Base-by-base conservation (phyloP, 495 filamentous ascomycete genomes). In the Pseudoneurospora amorphoporcata region DNA sequence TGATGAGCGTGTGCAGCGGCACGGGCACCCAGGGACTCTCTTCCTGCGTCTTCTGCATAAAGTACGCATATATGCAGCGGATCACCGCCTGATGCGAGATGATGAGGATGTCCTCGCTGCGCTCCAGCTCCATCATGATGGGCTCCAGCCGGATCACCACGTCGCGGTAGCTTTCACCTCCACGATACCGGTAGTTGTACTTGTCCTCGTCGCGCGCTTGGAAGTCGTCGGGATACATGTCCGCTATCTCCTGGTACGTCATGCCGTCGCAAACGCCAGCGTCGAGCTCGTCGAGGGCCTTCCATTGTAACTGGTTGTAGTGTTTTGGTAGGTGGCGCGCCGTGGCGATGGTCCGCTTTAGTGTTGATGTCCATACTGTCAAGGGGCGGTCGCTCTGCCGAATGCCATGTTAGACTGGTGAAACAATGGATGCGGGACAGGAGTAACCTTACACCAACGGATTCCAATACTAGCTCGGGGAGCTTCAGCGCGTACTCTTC, bases 121-220 rank as follows among this genome's bases (percentile, higher is more conserved):
- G 89, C 81, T 99, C 95, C 61, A 99, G 85, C 77, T 99, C 95
- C 95, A 99, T 99, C 84, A 99, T 99, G 81, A 99, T 99, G 68
- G 95, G 95, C 77, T 99, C 95, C 0, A 99, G 90, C 2, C 95
- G 92, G 74, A 98, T 98, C 35, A 99, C 95, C 1, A 99, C 95
- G 79, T 99, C 95, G 70, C 95, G 93, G 81, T 99, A 99, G 73
- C 92, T 94, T 83, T 99, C 95, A 17, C 95, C 95, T 73, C 94
- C 95, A 2, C 95, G 92, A 82, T 99, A 99, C 70, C 95, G 94
- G 82, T 99, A 99, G 83, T 99, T 99, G 86, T 98, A 90, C 82
- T 99, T 99, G 82, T 99, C 95, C 72, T 97, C 92, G 79, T 99
- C 95, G 65, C 95, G 90, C 19, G 94, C 94, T 38, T 88, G 87